phyloP scores from a whole-genome alignment of 805 yeast species.

The Wickerhamomyces bovis region DNA sequence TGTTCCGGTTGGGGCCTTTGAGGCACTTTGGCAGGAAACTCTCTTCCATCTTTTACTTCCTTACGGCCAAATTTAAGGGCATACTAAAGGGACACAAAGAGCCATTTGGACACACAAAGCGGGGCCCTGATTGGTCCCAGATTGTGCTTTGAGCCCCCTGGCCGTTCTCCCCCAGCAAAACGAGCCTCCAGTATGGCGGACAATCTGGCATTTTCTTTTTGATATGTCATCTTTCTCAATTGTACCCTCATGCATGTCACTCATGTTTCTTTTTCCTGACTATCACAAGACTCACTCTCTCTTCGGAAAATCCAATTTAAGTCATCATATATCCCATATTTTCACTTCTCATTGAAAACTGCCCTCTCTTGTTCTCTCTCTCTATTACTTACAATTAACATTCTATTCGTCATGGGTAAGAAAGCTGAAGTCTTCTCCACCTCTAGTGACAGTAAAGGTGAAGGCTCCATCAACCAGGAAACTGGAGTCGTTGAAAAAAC shows the following conservation, averaged over 20 bases:
- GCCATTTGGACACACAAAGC: too few species aligned
- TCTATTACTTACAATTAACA: background rate
- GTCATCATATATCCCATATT: background rate
- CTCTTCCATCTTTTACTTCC: background rate
- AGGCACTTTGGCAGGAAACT: background rate
- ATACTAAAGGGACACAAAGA: too few species aligned
- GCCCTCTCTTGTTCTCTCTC: background rate
- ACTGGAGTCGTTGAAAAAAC: constrained; percentile 17
- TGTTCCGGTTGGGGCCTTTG: background rate
- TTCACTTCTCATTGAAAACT: background rate
- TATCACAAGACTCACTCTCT: background rate
- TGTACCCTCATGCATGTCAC: background rate
- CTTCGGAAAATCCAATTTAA: background rate
- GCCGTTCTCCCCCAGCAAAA: background rate
- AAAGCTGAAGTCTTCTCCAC: constrained; percentile 3
- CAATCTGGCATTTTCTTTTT: background rate
- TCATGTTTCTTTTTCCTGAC: background rate
- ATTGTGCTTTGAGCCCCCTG: background rate
- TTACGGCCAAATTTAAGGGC: too few species aligned
- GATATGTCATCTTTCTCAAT: too few species aligned
- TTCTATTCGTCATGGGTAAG: constrained; percentile 1
- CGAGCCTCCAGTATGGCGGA: background rate
- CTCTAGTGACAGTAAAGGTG: constrained; percentile 13
- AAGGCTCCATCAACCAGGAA: constrained; percentile 17
- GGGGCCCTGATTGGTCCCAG: background rate